A percentile compares a stretch with the other conserved stretches of the same genome.
Evolutionary conservation across 176 grass and related monocot genomes (phyloP).

Genomic region (Chloris gayana): DNA sequence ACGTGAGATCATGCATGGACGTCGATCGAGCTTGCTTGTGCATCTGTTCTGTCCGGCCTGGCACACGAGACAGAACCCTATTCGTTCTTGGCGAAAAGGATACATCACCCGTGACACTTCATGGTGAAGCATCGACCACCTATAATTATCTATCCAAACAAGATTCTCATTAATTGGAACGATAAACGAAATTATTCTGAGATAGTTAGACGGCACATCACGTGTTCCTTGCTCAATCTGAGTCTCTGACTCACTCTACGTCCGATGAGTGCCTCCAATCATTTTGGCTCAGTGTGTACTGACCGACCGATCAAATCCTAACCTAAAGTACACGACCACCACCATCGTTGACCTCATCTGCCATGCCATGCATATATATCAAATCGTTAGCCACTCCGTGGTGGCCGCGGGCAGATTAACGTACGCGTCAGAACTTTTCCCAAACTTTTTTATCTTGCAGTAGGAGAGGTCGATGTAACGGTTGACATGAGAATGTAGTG

Average conservation of each 20-base stretch:
- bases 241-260: neutral
- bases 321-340: neutral
- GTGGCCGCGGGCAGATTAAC: neutral
- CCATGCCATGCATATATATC: too few relatives aligned
- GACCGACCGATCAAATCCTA: neutral
- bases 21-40: neutral
- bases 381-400: neutral
- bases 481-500: neutral
- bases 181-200: too few relatives aligned
- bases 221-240: too few relatives aligned
- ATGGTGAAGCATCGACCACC: neutral
- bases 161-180: too few relatives aligned
- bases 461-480: neutral
- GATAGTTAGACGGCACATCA: neutral
- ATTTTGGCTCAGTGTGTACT: neutral
- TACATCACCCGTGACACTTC: slow-evolving; percentile 1
- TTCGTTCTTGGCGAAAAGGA: neutral
- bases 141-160: neutral
- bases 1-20: neutral
- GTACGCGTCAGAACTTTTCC: neutral
- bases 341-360: slow-evolving; percentile 2
- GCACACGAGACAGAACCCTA: neutral
- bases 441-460: neutral
- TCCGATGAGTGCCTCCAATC: slow-evolving; percentile 1
- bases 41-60: neutral